These are phyloP conservation scores for Physcomitrellopsis africana DNA, from an alignment of 225 moss, liverwort and hornwort species.

Conservation along the genomic window DNA sequence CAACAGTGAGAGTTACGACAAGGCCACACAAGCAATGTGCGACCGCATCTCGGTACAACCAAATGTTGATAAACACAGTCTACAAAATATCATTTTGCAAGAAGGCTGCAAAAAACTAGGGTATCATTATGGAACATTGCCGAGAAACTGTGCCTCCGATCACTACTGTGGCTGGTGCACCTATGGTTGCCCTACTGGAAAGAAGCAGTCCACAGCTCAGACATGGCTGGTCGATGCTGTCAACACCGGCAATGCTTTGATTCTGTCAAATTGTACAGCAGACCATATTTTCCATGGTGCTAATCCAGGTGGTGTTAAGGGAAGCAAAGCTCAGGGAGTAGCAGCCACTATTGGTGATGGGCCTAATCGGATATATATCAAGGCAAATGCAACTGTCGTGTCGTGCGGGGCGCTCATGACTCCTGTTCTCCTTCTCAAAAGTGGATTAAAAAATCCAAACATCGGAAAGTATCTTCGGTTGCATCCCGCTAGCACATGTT, in stretches of 20 bases:
- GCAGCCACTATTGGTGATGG: conserved; percentile 43
- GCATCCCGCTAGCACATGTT: conserved; percentile 57
- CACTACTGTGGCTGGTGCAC: conserved; percentile 90
- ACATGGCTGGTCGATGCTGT: conserved; percentile 92
- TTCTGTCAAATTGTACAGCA: conserved; percentile 63
- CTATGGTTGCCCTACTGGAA: conserved; percentile 70
- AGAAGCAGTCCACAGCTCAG: conserved; percentile 73
- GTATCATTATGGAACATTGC: conserved; percentile 41
- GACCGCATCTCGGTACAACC: conserved; percentile 57
- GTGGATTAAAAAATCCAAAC: conserved; percentile 71
- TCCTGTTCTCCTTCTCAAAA: conserved; percentile 66
- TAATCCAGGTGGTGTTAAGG: conserved; percentile 35
- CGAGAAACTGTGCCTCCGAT: conserved; percentile 51
- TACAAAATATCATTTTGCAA: conserved; percentile 65
- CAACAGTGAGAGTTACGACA: conserved; percentile 45
- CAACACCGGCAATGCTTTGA: conserved; percentile 48
- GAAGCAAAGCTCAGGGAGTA: conserved; percentile 59
- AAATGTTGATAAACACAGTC: conserved; percentile 46
- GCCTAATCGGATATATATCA: conserved; percentile 46
- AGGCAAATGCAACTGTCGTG: conserved; percentile 69
- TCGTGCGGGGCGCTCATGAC: conserved; percentile 77
- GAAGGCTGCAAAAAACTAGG: conserved; percentile 67
- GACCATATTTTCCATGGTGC: conserved; percentile 47
- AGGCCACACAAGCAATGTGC: conserved; percentile 71
- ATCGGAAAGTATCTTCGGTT: conserved; percentile 74